These are phyloP conservation scores for Auriscalpium microsporum DNA, from an alignment of 768 basidiomycete genomes.

Conservation along the genomic window DNA sequence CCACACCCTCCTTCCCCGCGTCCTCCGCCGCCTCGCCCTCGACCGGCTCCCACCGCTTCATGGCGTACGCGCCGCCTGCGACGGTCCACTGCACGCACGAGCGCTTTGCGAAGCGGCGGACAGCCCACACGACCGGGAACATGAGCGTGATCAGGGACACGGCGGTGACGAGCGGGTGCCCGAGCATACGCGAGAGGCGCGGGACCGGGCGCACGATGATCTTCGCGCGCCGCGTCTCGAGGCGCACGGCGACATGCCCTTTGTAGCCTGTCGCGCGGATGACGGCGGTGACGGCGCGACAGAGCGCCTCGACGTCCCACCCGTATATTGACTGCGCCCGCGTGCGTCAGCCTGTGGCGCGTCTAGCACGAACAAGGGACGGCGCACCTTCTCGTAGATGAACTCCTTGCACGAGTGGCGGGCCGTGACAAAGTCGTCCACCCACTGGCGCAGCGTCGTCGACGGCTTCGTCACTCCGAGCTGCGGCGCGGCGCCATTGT, in stretches of 20 bases:
- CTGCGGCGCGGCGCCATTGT: not conserved
- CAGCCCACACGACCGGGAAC: slow-evolving; percentile 78
- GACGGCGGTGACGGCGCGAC: slow-evolving; percentile 24
- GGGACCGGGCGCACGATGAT: slow-evolving; percentile 65
- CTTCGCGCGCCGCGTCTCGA: slow-evolving; percentile 37
- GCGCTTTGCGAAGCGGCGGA: slow-evolving; percentile 51
- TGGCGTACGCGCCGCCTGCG: slow-evolving; percentile 63
- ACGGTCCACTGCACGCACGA: slow-evolving; percentile 74
- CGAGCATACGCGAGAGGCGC: slow-evolving; percentile 54
- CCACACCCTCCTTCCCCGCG: not conserved
- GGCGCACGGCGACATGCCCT: slow-evolving; percentile 41
- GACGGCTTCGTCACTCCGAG: slow-evolving; percentile 11
- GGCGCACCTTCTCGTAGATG: slow-evolving; percentile 53
- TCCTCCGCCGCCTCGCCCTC: not conserved
- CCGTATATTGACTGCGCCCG: slow-evolving; percentile 41
- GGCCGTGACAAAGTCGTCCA: slow-evolving; percentile 72
- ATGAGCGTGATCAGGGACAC: slow-evolving; percentile 48
- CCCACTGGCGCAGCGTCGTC: slow-evolving; percentile 44
- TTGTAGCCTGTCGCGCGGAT: slow-evolving; percentile 33
- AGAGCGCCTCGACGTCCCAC: slow-evolving; percentile 40
- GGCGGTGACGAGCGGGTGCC: slow-evolving; percentile 43
- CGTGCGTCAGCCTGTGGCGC: not conserved
- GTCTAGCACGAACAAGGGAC: not conserved
- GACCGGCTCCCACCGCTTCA: slow-evolving; percentile 35
- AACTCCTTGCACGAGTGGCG: slow-evolving; percentile 71